Evolutionary conservation across 352 stramenopile genomes (phyloP).

Genomic region (Phytophthora tubulina): DNA sequence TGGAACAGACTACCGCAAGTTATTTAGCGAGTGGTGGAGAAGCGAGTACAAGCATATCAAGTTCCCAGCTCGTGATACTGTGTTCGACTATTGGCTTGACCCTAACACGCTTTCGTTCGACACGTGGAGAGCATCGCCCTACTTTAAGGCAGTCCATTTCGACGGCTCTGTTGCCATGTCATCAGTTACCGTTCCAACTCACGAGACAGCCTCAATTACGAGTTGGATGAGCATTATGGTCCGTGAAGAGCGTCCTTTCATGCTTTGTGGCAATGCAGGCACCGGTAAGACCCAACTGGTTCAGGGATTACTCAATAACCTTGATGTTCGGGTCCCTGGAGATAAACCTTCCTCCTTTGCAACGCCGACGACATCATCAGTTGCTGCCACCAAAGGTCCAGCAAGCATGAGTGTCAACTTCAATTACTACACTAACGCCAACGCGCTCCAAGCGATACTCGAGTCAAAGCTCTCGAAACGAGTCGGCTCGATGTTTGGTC

Average conservation of each 20-base stretch:
- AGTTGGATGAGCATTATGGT: slow-evolving; percentile 96
- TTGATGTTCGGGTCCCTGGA: slow-evolving; percentile 50
- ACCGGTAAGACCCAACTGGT: slow-evolving; percentile 96
- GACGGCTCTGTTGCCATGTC: slow-evolving; percentile 81
- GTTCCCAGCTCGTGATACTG: slow-evolving; percentile 92
- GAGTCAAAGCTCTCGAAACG: slow-evolving; percentile 92
- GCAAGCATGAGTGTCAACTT: slow-evolving; percentile 86
- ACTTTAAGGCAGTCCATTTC: slow-evolving; percentile 88
- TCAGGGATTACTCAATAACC: slow-evolving; percentile 77
- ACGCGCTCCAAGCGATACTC: slow-evolving; percentile 83
- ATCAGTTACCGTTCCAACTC: slow-evolving; percentile 93
- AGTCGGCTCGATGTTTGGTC: slow-evolving; percentile 86
- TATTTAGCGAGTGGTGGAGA: slow-evolving; percentile 96
- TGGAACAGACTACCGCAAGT: slow-evolving; percentile 92
- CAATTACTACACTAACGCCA: slow-evolving; percentile 86
- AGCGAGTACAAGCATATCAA: slow-evolving; percentile 95
- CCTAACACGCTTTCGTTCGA: slow-evolving; percentile 91
- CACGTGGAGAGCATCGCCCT: slow-evolving; percentile 93
- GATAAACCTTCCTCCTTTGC: slow-evolving; percentile 19
- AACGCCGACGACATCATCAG: slow-evolving; percentile 26
- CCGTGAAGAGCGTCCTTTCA: slow-evolving; percentile 91
- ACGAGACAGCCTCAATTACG: slow-evolving; percentile 93
- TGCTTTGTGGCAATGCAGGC: slow-evolving; percentile 93
- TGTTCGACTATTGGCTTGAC: slow-evolving; percentile 98
- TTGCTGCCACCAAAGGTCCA: slow-evolving; percentile 33